These are phyloP conservation scores for Cicer arietinum DNA, from an alignment of 306 rosid genomes.

Conservation along the genomic window DNA sequence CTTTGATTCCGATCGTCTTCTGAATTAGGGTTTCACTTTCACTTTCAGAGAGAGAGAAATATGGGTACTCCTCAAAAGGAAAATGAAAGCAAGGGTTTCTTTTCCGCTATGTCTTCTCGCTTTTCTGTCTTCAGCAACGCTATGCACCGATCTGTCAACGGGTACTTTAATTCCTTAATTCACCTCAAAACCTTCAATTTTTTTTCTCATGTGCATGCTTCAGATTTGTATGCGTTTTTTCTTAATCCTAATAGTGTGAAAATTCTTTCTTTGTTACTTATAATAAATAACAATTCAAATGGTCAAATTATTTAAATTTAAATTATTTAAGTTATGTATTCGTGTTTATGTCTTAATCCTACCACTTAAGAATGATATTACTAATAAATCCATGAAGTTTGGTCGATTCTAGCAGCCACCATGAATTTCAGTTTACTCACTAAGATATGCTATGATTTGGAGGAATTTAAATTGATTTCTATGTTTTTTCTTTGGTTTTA, in stretches of 20 bases:
- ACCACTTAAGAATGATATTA: too few species aligned
- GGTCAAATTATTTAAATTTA: too few species aligned
- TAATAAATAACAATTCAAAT: not conserved
- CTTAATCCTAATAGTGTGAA: constrained; percentile 8
- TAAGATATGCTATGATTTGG: constrained; percentile 7
- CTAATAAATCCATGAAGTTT: not conserved
- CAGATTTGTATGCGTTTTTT: constrained; percentile 5
- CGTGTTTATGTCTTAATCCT: too few species aligned
- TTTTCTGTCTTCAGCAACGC: constrained; percentile 73
- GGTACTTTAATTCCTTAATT: constrained; percentile 54
- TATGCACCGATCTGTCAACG: constrained; percentile 92
- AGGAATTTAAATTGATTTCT: constrained; percentile 39
- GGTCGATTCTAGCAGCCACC: not conserved
- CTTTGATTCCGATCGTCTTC: not conserved
- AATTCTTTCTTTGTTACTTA: not conserved
- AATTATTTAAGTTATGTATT: too few species aligned
- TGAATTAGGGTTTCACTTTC: constrained; percentile 49
- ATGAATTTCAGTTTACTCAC: constrained; percentile 1
- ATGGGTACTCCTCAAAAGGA: constrained; percentile 67
- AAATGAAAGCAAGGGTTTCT: constrained; percentile 66
- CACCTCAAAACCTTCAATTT: constrained; percentile 12
- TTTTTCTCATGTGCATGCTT: not conserved
- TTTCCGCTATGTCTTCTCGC: constrained; percentile 76
- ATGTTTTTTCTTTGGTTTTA: constrained; percentile 40
- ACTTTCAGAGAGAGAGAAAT: constrained; percentile 18